Base-by-base conservation (phyloP, 2,329 filamentous ascomycete genomes). In the Aspergillus sp. region DNA sequence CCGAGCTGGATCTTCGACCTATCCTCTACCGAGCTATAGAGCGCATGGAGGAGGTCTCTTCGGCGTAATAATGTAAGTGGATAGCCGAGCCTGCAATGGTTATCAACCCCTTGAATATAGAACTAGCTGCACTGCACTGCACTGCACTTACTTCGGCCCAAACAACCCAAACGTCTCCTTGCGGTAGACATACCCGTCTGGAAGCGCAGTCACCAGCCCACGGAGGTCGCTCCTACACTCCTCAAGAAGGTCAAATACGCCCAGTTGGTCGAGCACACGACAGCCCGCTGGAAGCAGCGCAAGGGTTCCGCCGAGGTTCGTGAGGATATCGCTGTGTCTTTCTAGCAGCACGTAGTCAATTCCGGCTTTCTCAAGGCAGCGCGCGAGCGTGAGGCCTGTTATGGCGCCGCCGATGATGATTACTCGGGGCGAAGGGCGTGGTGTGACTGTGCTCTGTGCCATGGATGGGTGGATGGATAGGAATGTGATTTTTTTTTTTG, bases 311-410 rank as follows among this genome's bases (percentile, higher is more conserved):
- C 49, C 49, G 6, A 52, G 27, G 1, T 17, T 52, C 8, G 49
- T 23, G 7, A 19, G 11, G 23, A 52, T 43, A 2, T 52, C 27
- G 8, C 15, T 4, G 24, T 52, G 50, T 27, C 37, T 52, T 17
- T 52, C 50, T 4, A 52, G 27, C 8, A 52, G 15, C 12, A 52
- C 17, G n/a, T 52, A 52, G 21, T 52, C 24, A 24, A 52, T 52
- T 1, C 50, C 50, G 2, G 40, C 50, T 17, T 52, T 24, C 8
- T 52, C 50, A 9, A 52, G 40, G 24, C 40, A 52, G 21, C 44
- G 50, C 2, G 50, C 50, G n/a, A 52, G 40, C 0, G 50, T 52
- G 6, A 52, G 50, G n/a, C 50, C 50, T 5, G 50, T 23, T 19
- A 52, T 35, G 3, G 50, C 14, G 6, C 39, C 50, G 3, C 40